Percentiles rank a stretch among this genome's conserved stretches.
Conservation (phyloP, 2,329 filamentous ascomycete species). For the Pyricularia grisea region DNA sequence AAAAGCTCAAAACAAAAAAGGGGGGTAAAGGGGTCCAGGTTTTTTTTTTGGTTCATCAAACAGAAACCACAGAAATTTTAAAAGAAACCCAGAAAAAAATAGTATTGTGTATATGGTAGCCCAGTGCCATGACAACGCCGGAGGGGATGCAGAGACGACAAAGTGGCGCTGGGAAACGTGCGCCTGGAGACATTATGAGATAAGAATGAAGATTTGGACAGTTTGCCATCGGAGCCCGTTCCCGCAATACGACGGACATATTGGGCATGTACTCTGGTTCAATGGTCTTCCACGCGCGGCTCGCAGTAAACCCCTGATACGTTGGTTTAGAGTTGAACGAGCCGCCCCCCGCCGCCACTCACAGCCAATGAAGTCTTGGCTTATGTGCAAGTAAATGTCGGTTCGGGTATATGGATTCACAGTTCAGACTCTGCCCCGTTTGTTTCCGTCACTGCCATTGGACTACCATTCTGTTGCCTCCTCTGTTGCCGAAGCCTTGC, state of each 20-base stretch:
- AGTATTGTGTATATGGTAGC: not conserved
- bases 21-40: not conserved
- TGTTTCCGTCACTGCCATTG: constrained; percentile 41
- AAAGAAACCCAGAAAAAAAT: not conserved
- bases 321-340: not conserved
- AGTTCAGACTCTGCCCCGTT: constrained; percentile 51
- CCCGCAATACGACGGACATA: not conserved
- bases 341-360: not conserved
- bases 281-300: not conserved
- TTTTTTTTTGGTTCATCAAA: not conserved
- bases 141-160: not conserved
- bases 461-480: constrained; percentile 43
- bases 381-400: not conserved
- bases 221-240: not conserved
- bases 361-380: not conserved
- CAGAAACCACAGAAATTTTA: not conserved
- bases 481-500: constrained; percentile 26
- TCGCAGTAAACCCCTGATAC: not conserved
- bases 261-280: not conserved
- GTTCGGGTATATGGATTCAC: constrained; percentile 13
- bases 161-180: not conserved
- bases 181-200: not conserved
- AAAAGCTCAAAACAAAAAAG: not conserved
- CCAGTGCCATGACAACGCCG: not conserved
- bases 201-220: not conserved